Conservation (phyloP, 306 rosid genomes). For the Rubus idaeus region DNA sequence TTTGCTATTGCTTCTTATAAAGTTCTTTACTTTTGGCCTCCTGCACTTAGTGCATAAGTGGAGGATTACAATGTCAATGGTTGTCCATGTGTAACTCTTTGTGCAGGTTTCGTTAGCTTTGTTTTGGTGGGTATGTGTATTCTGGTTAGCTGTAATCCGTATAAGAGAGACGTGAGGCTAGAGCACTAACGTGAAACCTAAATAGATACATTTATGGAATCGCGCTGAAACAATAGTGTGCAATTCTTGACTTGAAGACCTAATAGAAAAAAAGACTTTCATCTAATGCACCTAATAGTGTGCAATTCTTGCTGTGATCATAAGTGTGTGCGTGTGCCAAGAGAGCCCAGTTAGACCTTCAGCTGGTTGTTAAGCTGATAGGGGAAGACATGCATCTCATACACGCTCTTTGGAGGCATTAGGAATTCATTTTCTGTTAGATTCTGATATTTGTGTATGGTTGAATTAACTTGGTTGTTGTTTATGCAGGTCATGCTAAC, state of each 20-base stretch:
- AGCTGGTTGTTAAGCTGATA: neutral
- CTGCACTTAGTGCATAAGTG: neutral
- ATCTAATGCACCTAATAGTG: neutral
- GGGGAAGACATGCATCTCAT: neutral
- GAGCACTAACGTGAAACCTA: neutral
- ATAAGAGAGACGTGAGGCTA: neutral
- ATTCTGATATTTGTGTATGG: neutral
- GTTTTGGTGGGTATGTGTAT: neutral
- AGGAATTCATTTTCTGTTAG: neutral
- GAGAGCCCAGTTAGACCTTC: neutral
- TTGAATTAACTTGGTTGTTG: neutral
- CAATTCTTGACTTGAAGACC: too few species aligned
- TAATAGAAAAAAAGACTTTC: neutral
- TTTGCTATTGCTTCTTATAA: neutral
- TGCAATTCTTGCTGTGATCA: neutral
- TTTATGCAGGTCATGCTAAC: slow-evolving; percentile 65
- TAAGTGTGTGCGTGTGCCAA: neutral
- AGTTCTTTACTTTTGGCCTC: neutral
- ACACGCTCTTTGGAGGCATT: slow-evolving; percentile 1
- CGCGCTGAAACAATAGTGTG: neutral
- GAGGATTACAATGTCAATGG: too few species aligned
- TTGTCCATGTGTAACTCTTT: too few species aligned
- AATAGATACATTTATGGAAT: neutral
- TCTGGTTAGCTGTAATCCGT: neutral
- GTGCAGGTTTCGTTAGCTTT: neutral